Conservation (phyloP, 768 basidiomycete species). For the Polyporus arcularius region DNA sequence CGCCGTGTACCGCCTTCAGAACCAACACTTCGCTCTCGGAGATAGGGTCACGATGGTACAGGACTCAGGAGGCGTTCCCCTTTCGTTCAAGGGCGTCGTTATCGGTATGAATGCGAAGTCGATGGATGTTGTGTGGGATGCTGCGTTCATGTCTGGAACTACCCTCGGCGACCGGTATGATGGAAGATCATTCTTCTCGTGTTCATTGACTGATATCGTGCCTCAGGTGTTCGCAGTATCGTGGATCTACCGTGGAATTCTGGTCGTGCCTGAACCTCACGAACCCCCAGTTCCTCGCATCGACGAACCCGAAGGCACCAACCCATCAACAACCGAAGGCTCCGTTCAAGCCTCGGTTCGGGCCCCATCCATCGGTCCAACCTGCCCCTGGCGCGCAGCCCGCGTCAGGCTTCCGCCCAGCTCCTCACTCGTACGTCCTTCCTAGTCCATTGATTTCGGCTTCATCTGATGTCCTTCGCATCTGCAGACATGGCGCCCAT, state of each 20-base stretch:
- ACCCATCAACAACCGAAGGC: constrained; percentile 44
- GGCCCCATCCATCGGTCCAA: constrained; percentile 63
- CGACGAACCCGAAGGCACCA: constrained; percentile 63
- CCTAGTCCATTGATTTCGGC: background rate
- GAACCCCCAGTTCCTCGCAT: constrained; percentile 80
- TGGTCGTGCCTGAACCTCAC: constrained; percentile 88
- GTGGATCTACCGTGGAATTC: constrained; percentile 87
- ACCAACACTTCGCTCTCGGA: constrained; percentile 84
- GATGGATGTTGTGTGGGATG: constrained; percentile 97
- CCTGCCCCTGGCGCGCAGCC: constrained; percentile 54
- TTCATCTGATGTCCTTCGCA: constrained; percentile 10
- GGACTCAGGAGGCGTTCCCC: constrained; percentile 89
- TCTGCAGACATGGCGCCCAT: background rate
- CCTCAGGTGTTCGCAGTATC: constrained; percentile 84
- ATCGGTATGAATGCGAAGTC: constrained; percentile 83
- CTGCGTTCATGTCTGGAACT: constrained; percentile 89
- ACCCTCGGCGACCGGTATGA: constrained; percentile 81
- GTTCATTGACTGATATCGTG: constrained; percentile 9
- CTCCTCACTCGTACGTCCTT: constrained; percentile 38
- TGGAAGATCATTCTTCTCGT: background rate
- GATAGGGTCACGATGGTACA: constrained; percentile 97
- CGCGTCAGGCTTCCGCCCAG: constrained; percentile 68
- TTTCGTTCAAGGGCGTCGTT: constrained; percentile 91
- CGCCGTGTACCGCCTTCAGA: constrained; percentile 84
- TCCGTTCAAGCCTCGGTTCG: constrained; percentile 69